phyloP scores from a whole-genome alignment of 2,329 filamentous ascomycete species.

The Alternaria ventricosa region DNA sequence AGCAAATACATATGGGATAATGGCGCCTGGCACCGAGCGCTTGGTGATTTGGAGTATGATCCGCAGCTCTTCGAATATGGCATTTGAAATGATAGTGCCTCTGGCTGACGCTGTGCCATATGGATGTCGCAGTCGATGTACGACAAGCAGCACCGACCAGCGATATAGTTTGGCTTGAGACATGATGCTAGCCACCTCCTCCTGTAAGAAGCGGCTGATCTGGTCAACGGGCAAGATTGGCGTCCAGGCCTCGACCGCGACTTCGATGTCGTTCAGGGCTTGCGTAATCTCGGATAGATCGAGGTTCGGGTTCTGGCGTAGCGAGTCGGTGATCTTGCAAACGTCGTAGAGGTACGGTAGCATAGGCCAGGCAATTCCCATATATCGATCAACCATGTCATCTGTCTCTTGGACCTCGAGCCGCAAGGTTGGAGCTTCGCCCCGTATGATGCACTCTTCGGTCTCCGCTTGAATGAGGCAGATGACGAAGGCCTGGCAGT shows the following conservation, averaged over 20 bases:
- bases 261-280: conserved; percentile 1
- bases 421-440: conserved; percentile 6
- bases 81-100: conserved; percentile 2
- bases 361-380: conserved; percentile 8
- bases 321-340: neutral
- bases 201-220: conserved; percentile 2
- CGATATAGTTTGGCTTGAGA: conserved; percentile 6
- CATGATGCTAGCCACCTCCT: conserved; percentile 6
- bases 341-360: conserved; percentile 4
- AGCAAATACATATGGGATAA: neutral
- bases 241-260: neutral
- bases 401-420: neutral
- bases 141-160: conserved; percentile 3
- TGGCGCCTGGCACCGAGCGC: neutral
- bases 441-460: conserved; percentile 2
- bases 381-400: conserved; percentile 2
- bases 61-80: conserved; percentile 1
- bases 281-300: neutral
- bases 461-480: conserved; percentile 5
- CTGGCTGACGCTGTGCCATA: conserved; percentile 3
- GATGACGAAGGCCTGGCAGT: conserved; percentile 3
- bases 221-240: neutral
- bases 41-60: neutral
- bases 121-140: conserved; percentile 10
- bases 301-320: conserved; percentile 1